These are phyloP conservation scores for Leccinum huronense DNA, from an alignment of 1,284 basidiomycete species.

Conservation along the genomic window DNA sequence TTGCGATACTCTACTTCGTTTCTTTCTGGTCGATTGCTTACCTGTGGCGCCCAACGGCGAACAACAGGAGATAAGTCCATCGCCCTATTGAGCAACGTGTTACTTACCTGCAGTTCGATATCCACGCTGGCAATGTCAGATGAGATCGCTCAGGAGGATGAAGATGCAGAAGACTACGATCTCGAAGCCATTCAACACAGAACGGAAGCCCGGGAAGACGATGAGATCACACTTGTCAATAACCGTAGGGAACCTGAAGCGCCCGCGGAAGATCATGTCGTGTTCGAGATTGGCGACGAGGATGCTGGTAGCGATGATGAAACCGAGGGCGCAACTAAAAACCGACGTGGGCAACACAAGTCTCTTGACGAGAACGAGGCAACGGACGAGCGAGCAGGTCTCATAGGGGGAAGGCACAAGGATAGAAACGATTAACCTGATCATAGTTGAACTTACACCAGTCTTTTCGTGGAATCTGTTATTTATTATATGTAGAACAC, in stretches of 20 bases:
- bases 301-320: constrained; percentile 68
- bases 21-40: constrained; percentile 84
- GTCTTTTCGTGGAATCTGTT: constrained; percentile 20
- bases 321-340: constrained; percentile 50
- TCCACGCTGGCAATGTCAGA: constrained; percentile 80
- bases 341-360: constrained; percentile 43
- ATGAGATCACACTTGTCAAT: constrained; percentile 66
- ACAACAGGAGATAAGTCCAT: constrained; percentile 82
- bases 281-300: constrained; percentile 92
- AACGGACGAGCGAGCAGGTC: constrained; percentile 60
- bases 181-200: constrained; percentile 69
- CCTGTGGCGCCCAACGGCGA: constrained; percentile 90
- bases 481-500: constrained; percentile 52
- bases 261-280: constrained; percentile 69
- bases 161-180: constrained; percentile 92
- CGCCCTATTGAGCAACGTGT: constrained; percentile 3
- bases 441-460: background rate
- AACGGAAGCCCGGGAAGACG: constrained; percentile 51
- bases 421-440: constrained; percentile 31
- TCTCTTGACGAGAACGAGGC: constrained; percentile 49
- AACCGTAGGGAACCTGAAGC: constrained; percentile 46
- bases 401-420: constrained; percentile 47
- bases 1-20: constrained; percentile 80
- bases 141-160: constrained; percentile 84
- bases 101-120: constrained; percentile 36